phyloP scores from a whole-genome alignment of 2,329 filamentous ascomycete genomes.

The Beauveria scarabaeidicola region DNA sequence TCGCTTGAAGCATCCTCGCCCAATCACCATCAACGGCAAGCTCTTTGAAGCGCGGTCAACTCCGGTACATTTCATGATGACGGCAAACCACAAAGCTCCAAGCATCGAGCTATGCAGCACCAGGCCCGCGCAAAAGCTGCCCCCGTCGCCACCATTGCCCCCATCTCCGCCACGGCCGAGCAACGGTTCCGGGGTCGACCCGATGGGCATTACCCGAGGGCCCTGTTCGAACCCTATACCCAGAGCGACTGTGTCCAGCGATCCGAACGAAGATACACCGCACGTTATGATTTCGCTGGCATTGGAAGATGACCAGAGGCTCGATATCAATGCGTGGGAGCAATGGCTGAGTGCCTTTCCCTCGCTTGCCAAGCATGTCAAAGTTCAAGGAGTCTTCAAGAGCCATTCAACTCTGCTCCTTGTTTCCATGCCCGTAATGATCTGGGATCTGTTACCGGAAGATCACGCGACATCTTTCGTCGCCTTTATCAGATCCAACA shows the following conservation, averaged over 20 bases:
- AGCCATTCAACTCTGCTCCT: slow-evolving; percentile 52
- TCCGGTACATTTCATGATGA: slow-evolving; percentile 57
- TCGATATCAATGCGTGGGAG: slow-evolving; percentile 52
- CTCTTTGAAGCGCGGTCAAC: slow-evolving; percentile 50
- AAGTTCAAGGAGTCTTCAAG: slow-evolving; percentile 53
- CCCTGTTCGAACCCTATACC: slow-evolving; percentile 8
- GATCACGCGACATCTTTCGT: slow-evolving; percentile 49
- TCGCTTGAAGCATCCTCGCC: slow-evolving; percentile 50
- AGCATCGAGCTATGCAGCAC: slow-evolving; percentile 45
- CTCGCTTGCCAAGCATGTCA: slow-evolving; percentile 50
- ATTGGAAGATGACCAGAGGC: slow-evolving; percentile 46
- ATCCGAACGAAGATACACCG: slow-evolving; percentile 47
- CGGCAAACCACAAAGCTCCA: slow-evolving; percentile 48
- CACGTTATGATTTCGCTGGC: slow-evolving; percentile 55
- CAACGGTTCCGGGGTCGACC: slow-evolving; percentile 11
- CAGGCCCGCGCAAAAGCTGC: slow-evolving; percentile 19
- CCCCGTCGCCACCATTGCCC: slow-evolving; percentile 24
- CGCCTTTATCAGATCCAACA: slow-evolving; percentile 51
- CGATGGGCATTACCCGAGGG: slow-evolving; percentile 19
- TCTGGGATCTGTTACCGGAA: slow-evolving; percentile 52
- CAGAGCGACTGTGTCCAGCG: slow-evolving; percentile 17
- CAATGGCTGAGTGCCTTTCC: slow-evolving; percentile 49
- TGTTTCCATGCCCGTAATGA: slow-evolving; percentile 48
- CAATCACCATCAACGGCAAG: slow-evolving; percentile 48
- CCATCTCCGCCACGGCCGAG: slow-evolving; percentile 23